These are phyloP conservation scores for Cladophialophora immunda DNA, from an alignment of 2,329 filamentous ascomycete genomes.

Conservation along the genomic window DNA sequence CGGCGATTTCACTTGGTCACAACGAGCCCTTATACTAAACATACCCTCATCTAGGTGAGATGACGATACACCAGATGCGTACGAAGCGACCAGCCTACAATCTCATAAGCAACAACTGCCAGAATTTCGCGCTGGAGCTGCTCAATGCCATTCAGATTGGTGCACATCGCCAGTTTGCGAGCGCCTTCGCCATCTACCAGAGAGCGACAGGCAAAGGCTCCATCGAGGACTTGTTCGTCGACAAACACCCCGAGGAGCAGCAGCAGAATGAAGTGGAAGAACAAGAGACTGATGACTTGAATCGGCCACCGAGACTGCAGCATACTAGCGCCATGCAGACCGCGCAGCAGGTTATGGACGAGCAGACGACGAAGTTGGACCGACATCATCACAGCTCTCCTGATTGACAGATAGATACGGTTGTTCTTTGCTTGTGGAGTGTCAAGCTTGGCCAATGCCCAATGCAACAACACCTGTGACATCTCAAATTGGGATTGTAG, in stretches of 20 bases:
- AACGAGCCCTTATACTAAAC: neutral
- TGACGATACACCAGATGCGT: conserved; percentile 30
- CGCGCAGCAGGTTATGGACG: conserved; percentile 27
- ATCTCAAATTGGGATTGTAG: too few species aligned
- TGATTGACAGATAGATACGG: neutral
- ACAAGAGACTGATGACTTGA: conserved; percentile 7
- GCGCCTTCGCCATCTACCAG: conserved; percentile 28
- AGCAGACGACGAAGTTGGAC: conserved; percentile 28
- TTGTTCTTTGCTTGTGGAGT: neutral
- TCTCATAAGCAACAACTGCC: conserved; percentile 32
- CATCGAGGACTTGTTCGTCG: conserved; percentile 25
- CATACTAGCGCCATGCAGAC: conserved; percentile 18
- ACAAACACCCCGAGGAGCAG: conserved; percentile 24
- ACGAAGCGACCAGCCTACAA: conserved; percentile 24
- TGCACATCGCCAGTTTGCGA: conserved; percentile 26
- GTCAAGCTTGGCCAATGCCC: conserved; percentile 1
- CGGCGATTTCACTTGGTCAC: conserved; percentile 2
- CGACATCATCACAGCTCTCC: neutral
- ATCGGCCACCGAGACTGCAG: conserved; percentile 20
- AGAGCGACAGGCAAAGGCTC: conserved; percentile 19
- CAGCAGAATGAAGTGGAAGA: neutral
- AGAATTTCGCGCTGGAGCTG: conserved; percentile 25
- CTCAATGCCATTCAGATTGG: conserved; percentile 28
- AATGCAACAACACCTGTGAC: too few species aligned
- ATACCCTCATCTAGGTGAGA: conserved; percentile 19